phyloP scores from a whole-genome alignment of 805 yeast genomes.

The Wickerhamomyces mucosus region DNA sequence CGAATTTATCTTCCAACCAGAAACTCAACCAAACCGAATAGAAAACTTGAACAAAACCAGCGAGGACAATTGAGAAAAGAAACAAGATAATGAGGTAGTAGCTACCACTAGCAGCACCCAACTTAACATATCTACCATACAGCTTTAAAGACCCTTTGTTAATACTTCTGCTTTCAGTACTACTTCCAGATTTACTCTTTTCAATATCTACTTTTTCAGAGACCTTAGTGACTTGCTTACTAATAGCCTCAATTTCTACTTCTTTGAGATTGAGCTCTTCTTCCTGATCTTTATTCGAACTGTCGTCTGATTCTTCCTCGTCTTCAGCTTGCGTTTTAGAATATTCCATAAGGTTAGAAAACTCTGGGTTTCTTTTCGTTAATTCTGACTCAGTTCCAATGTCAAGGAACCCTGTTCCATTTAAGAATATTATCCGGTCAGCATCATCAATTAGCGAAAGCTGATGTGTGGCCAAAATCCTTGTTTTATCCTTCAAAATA shows the following conservation, averaged over 20 bases:
- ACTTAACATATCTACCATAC: slow-evolving; percentile 30
- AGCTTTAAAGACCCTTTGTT: slow-evolving; percentile 20
- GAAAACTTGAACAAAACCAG: slow-evolving; percentile 44
- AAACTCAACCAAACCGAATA: slow-evolving; percentile 70
- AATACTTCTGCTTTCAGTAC: slow-evolving; percentile 17
- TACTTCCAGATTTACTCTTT: slow-evolving; percentile 2
- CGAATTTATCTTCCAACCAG: slow-evolving; percentile 55
- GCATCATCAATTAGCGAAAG: slow-evolving; percentile 61
- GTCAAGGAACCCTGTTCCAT: slow-evolving; percentile 51
- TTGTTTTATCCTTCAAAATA: slow-evolving; percentile 45
- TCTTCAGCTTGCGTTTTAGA: slow-evolving; percentile 24
- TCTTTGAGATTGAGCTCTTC: no score
- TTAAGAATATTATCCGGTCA: slow-evolving; percentile 58
- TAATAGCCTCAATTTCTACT: slow-evolving; percentile 19
- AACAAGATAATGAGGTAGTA: slow-evolving; percentile 21
- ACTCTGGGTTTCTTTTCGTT: slow-evolving; percentile 31
- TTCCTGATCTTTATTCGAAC: slow-evolving; percentile 18
- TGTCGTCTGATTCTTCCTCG: slow-evolving; percentile 21
- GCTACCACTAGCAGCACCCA: slow-evolving; percentile 38
- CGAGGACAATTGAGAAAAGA: slow-evolving; percentile 15
- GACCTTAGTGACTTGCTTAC: slow-evolving; percentile 12
- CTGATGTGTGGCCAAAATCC: slow-evolving; percentile 80
- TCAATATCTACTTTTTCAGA: slow-evolving; percentile 15
- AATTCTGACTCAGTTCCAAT: slow-evolving; percentile 55
- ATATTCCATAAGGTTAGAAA: slow-evolving; percentile 42